Base-by-base conservation (phyloP, 345 rosid species). In the Acer negundo region DNA sequence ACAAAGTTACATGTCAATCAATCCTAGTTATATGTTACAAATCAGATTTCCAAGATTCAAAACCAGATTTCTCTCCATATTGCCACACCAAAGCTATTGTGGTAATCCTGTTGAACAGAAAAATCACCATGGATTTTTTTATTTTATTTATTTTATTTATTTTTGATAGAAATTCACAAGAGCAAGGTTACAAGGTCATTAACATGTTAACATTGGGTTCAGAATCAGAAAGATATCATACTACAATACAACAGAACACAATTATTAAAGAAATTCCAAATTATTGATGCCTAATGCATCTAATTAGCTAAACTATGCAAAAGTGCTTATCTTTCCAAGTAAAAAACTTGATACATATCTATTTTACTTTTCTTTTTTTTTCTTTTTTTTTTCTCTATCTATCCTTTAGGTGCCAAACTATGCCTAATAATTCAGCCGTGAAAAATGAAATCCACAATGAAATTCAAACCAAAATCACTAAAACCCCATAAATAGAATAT, bases 41-140 rank as follows among this genome's bases (percentile, higher is more conserved):
- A n/a, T n/a, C n/a, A n/a, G n/a, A n/a, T n/a, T 96, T 96, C 97
- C 99, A 94, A 24, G 97, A 84, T 82, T 94, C 92, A 73, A 87
- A 81, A 53, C 98, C 97, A 51, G 90, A 89, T 82, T 86, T 91
- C 88, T 96, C 97, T 77, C 97, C 97, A 81, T 94, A 94, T 77
- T 88, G 89, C 99, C 98, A 96, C 68, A 96, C 99, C 89, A 96
- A 86, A 38, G 86, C 93, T 97, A 94, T 94, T 7, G 99, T 97
- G 0, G 90, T 86, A 68, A 91, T 88, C 98, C 99, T 96, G 71
- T 55, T 23, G 42, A 82, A 38, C 59, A 77, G 38, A 80, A 42
- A 78, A 74, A 4, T 28, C 31, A 64, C 15, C 64, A 13, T 69
- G 56, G 64, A 53, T 66, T 28, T 13, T 0, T 56, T 72, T 38